Evolutionary conservation across 768 basidiomycete species (phyloP).

Genomic region (Xanthoconium purpureum): DNA sequence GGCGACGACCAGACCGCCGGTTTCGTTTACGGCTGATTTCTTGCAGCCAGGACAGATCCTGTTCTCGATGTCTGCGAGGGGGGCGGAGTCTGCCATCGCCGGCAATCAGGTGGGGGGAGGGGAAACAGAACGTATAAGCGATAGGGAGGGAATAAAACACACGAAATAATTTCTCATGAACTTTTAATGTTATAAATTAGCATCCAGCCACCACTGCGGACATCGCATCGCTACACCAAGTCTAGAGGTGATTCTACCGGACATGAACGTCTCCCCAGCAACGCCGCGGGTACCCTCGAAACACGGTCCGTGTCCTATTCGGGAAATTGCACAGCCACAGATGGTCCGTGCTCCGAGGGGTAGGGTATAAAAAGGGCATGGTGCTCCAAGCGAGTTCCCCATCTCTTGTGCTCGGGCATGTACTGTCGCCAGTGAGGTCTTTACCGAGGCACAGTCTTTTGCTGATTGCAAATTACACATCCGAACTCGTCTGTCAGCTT

Average conservation of each 20-base stretch:
- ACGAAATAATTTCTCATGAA: background rate
- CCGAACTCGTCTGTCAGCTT: too few relatives aligned
- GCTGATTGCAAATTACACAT: too few relatives aligned
- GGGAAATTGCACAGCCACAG: slow-evolving; percentile 1
- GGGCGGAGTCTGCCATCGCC: slow-evolving; percentile 13
- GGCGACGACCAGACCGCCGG: slow-evolving; percentile 87
- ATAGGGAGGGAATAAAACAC: background rate
- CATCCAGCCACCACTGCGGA: background rate
- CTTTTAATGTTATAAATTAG: background rate
- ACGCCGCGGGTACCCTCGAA: background rate
- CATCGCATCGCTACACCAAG: background rate
- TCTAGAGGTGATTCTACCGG: too few relatives aligned
- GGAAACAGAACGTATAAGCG: too few relatives aligned
- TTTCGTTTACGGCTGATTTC: slow-evolving; percentile 72
- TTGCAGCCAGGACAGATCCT: slow-evolving; percentile 81
- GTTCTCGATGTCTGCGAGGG: slow-evolving; percentile 41
- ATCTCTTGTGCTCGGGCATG: too few relatives aligned
- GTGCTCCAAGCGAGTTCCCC: too few relatives aligned
- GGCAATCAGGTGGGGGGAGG: too few relatives aligned
- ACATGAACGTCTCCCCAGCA: too few relatives aligned
- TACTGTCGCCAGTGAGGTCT: too few relatives aligned
- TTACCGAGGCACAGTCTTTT: too few relatives aligned
- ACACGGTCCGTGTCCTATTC: background rate
- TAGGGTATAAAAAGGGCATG: slow-evolving; percentile 2
- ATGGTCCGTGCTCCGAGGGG: slow-evolving; percentile 17